A percentile compares a stretch with the other conserved stretches of the same genome.
phyloP scores from a whole-genome alignment of 2,329 filamentous ascomycete genomes.

The Diaporthe ilicicola region DNA sequence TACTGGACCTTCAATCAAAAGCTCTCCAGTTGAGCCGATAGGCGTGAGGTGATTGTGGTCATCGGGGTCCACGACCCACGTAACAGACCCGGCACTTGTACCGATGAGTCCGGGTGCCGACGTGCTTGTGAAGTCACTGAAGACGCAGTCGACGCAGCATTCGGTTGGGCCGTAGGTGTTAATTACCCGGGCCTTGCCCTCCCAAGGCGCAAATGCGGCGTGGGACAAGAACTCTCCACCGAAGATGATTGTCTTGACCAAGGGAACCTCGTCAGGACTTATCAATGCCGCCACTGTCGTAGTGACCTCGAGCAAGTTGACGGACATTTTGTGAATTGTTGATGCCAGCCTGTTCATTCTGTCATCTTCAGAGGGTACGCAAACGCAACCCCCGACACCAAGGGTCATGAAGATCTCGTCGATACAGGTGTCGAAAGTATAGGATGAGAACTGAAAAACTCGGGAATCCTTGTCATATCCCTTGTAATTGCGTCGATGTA shows the following conservation, averaged over 20 bases:
- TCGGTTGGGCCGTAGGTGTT: slow-evolving; percentile 32
- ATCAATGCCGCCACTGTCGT: slow-evolving; percentile 26
- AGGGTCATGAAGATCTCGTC: slow-evolving; percentile 34
- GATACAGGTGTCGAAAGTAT: slow-evolving; percentile 44
- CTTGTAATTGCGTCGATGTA: neutral
- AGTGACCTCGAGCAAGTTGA: slow-evolving; percentile 29
- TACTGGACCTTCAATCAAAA: neutral
- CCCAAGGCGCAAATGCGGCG: slow-evolving; percentile 39
- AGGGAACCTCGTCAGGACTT: slow-evolving; percentile 21
- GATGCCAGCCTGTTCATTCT: slow-evolving; percentile 46
- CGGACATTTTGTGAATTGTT: slow-evolving; percentile 33
- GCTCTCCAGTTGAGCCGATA: neutral
- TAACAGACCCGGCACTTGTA: neutral
- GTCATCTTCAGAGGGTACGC: slow-evolving; percentile 48
- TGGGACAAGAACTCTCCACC: neutral
- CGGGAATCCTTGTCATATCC: slow-evolving; percentile 35
- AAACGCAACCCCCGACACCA: slow-evolving; percentile 42
- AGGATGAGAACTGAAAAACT: slow-evolving; percentile 44
- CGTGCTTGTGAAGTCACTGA: neutral
- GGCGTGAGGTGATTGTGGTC: neutral
- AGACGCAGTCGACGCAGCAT: neutral
- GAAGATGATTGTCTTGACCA: neutral
- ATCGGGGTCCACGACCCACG: slow-evolving; percentile 46
- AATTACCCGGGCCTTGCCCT: slow-evolving; percentile 57
- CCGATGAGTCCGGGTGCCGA: neutral